Base-by-base conservation (phyloP, 169 alveolate species). In the Plasmodium sp. region DNA sequence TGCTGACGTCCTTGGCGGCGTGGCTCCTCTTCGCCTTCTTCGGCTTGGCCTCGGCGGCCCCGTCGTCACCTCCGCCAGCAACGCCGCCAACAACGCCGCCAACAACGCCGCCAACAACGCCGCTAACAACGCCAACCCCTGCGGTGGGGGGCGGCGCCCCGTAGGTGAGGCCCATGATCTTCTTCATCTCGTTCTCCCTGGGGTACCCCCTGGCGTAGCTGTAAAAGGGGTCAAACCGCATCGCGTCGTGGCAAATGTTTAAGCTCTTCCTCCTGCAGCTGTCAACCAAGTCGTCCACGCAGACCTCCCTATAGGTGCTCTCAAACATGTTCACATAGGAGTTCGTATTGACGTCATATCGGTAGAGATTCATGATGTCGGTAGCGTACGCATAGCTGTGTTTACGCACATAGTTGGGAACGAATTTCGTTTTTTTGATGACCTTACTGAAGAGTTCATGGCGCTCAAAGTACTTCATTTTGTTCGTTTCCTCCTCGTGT, bases 401-500 rank as follows among this genome's bases (percentile, higher is more conserved):
- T 41, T 92, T 92, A 33, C 27, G 62, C 5, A 92, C 77, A 34
- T 92, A 92, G 67, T 92, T 92, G 6, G 95, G 95, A 45, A 92
- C 56, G 34, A 56, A 92, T 27, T 92, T 92, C 0, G 92, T 92
- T 33, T 92, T 92, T 82, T 92, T 92, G 14, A 92, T 92, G 36
- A 92, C 81, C 75, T 92, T 92, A 16, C 75, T 48, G 75, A 92
- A 92, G 54, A 92, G 83, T 48, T 81, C 92, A 54, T 92, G 92
- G 34, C 92, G 72, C 54, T 92, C 92, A 18, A 92, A 92, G 74
- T 92, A 92, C 5, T 33, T 82, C 95, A 92, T 92, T 92, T 92
- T 92, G n/a, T 92, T 71, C 31, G 72, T 39, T 81, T 92, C 95
- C 22, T 92, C 95, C 27, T 2, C 43, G 82, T 83, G 92, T 5